Evolutionary conservation across 192 early-diverging fungal species (phyloP), one percentile per base, ranked within the genome.

Genomic region (Allomyces arbusculus): DNA sequence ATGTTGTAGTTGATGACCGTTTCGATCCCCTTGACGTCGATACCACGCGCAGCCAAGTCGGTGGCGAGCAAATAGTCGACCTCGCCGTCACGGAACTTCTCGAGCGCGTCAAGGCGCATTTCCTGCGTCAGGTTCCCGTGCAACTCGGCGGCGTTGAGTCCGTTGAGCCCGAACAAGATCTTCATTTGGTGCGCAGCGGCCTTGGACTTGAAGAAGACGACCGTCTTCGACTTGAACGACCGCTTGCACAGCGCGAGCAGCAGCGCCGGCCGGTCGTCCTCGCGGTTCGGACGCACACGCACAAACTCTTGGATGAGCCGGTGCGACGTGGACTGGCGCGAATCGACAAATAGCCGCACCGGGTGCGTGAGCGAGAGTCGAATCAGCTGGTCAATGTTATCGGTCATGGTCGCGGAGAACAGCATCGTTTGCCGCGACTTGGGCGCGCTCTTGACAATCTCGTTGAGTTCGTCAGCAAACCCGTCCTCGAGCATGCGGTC

Each of bases 321-420:
- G 16, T 77, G 77, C 10, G 90, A 85, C 0, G 94, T 84, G 6
- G 88, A 75, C n/a, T 87, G 90, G 16, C 78, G 78, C 40, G 81
- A 73, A 69, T 99, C 92, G 24, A 99, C 84, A 73, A 94, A 91
- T 11, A 96, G 80, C 58, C 89, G 81, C 3, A 94, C 89, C 26
- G 94, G 96, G 24, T 86, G 76, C 65, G 89, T 81, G 62, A 99
- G 80, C 1, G 94, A 97, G 68, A 99, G 82, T 25, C 90, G 87
- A 62, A 96, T 87, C 24, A 99, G 80, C 70, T 96, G 87, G 68
- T 99, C 92, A 40, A 95, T 87, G 67, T 95, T 93, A 71, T 96
- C 92, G 10, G 96, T 99, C 96, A 97, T 97, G 19, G 96, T 99
- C 23, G 96, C 96, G 24, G 96, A 99, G 76, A 99, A 99, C 8